Base-by-base conservation (phyloP, 2,329 filamentous ascomycete genomes). In the Trichoderma sp. region DNA sequence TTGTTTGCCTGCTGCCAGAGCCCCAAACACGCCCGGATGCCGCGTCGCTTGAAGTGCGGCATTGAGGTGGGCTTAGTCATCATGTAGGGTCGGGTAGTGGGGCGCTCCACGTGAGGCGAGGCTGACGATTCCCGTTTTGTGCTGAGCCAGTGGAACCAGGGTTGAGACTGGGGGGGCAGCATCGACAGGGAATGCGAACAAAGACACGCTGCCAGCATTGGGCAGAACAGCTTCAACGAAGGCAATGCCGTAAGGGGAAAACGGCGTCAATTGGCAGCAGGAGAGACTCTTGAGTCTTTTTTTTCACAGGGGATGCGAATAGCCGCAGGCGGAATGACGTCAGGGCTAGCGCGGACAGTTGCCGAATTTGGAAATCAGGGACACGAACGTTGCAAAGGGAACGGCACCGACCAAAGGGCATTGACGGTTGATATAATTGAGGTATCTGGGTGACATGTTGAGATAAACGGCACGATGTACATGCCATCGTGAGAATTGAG, bases 101-200 rank as follows among this genome's bases (percentile, higher is more conserved):
- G 73, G 72, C 72, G 39, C 72, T 76, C 74, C 78, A 79, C 75
- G 76, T 79, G 76, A 78, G 73, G 75, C 76, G 78, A 79, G 75
- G 75, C 78, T 77, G 75, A 77, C 71, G 67, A 63, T 61, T 73
- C 68, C 61, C 36, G 32, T 64, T 65, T 55, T 47, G 68, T 64
- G 59, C 57, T 65, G n/a, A 43, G 34, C 39, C 28, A 61, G 57
- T 68, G 66, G 66, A 61, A 36, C 66, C 59, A 36, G 23, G 36
- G 66, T 30, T 61, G 20, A 62, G 57, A 50, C 66, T 23, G 55
- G 66, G n/a, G 57, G 36, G 34, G 57, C 26, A 32, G 39, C 55
- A 62, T 68, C 8, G 57, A 58, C 66, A 53, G 66, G 66, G 57
- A 61, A 53, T 23, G 47, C 47, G 58, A 34, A 34, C 17, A 32